Base-by-base conservation (phyloP, 352 stramenopile species). In the Phytopythium helicoides region DNA sequence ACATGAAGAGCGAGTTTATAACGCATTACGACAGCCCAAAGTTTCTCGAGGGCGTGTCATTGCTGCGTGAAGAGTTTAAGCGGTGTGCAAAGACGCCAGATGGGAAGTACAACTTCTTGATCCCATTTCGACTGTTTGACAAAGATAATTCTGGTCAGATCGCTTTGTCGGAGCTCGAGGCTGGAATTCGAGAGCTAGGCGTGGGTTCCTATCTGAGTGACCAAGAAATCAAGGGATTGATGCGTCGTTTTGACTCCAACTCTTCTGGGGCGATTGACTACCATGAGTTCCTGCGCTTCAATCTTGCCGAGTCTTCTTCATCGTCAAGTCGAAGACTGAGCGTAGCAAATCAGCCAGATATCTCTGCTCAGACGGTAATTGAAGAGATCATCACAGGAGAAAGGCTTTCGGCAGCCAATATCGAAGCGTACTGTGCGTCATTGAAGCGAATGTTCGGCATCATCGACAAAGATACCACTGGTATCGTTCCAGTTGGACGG, bases 1-100 rank as follows among this genome's bases (percentile, higher is more conserved):
- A 89, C 56, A 93, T 91, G 82, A 89, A 89, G 49, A 85, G 77
- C 53, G 82, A 89, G 47, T 93, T 89, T 60, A 62, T 91, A 26
- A 93, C 80, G 3, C 78, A 89, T 38, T 90, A 89, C 40, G 82
- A 93, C 36, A 93, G 80, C 33, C 82, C 82, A 3, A 62, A 70
- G 42, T 93, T 93, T 33, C 51, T 84, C n/a, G 80, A 90, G 58
- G 82, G 82, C 1, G 71, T 91, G 7, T 71, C 85, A 19, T 48
- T 90, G 11, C 59, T 93, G 26, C 78, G 81, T 6, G 74, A 77
- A 1, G 82, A 93, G 51, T 74, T 91, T 31, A 81, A 81, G 34
- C 82, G 82, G 34, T 87, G 78, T 45, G 80, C 80, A 3, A 93
- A 91, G 66, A 93, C 80, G 14, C 75, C 73, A 1, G 82, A 93